A percentile compares a stretch with the other conserved stretches of the same genome.
Conservation (phyloP, 257 asterid species). For the Penstemon newberryi region DNA sequence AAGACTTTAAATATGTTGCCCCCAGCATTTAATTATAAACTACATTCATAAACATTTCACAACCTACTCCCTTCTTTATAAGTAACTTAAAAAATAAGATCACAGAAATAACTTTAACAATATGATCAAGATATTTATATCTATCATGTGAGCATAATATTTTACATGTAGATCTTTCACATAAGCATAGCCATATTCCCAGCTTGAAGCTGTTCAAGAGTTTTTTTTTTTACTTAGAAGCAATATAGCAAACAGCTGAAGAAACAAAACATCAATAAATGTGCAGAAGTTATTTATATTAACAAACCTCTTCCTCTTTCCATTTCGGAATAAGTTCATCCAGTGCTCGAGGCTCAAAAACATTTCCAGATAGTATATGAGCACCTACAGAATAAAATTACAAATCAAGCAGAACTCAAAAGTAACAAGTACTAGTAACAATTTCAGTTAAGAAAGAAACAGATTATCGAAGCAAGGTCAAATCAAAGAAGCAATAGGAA, state of each 20-base stretch:
- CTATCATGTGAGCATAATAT: neutral
- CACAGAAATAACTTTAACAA: neutral
- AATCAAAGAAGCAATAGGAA: neutral
- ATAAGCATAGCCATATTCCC: constrained; percentile 10
- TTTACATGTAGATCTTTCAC: neutral
- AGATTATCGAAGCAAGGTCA: neutral
- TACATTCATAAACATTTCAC: neutral
- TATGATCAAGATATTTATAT: neutral
- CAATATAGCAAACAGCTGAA: neutral
- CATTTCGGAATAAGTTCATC: constrained; percentile 92
- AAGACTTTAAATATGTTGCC: neutral
- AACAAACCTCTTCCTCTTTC: constrained; percentile 77
- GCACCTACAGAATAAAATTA: constrained; percentile 60
- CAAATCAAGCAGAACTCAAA: constrained; percentile 12
- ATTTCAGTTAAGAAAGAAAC: neutral
- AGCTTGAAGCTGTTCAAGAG: constrained; percentile 13
- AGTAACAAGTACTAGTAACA: constrained; percentile 21
- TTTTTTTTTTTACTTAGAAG: neutral
- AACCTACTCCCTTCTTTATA: constrained; percentile 12
- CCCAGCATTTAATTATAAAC: neutral
- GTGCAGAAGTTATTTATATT: constrained; percentile 9
- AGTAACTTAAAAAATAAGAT: too few species aligned
- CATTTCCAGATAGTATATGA: constrained; percentile 93
- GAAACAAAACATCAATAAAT: constrained; percentile 7
- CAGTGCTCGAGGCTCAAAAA: constrained; percentile 90